phyloP scores from a whole-genome alignment of 2,329 filamentous ascomycete genomes.

The Podosphaera fusca region DNA sequence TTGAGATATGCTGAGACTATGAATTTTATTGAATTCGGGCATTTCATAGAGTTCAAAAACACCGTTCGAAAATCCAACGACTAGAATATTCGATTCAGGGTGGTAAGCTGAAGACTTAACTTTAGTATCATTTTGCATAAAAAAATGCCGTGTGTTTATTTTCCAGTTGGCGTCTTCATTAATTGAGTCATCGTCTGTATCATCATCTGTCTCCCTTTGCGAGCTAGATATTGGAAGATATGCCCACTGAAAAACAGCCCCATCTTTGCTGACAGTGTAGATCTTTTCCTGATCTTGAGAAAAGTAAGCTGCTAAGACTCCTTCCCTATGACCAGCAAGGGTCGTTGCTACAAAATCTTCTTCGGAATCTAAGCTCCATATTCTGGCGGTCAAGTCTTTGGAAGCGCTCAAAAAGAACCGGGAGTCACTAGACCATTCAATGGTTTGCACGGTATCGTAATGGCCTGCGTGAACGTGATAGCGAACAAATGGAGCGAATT shows the following conservation, averaged over 20 bases:
- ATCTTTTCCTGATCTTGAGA: conserved; percentile 85
- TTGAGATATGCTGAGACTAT: conserved; percentile 81
- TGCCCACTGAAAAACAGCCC: conserved; percentile 86
- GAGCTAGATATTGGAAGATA: conserved; percentile 27
- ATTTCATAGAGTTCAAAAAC: conserved; percentile 87
- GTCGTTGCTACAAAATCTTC: conserved; percentile 79
- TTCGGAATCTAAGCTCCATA: conserved; percentile 82
- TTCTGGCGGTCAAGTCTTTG: conserved; percentile 74
- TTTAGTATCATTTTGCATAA: conserved; percentile 73
- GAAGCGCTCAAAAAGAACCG: conserved; percentile 83
- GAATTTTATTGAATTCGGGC: conserved; percentile 86
- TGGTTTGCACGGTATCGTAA: conserved; percentile 63
- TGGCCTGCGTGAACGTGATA: conserved; percentile 74
- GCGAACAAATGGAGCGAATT: conserved; percentile 84
- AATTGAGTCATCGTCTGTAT: conserved; percentile 33
- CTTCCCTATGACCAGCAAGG: conserved; percentile 73
- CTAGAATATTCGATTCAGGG: conserved; percentile 66
- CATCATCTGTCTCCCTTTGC: conserved; percentile 28
- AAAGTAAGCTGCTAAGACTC: conserved; percentile 88
- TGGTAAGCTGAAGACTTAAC: conserved; percentile 85
- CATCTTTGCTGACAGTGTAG: conserved; percentile 90
- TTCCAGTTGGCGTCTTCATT: conserved; percentile 58
- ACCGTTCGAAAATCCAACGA: conserved; percentile 87
- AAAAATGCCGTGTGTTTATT: conserved; percentile 77
- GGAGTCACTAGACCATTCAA: conserved; percentile 92